Percentiles rank a stretch among this genome's conserved stretches.
Evolutionary conservation across 1,139 yeast genomes (phyloP).

Genomic region (Blastobotrys petasosporus): DNA sequence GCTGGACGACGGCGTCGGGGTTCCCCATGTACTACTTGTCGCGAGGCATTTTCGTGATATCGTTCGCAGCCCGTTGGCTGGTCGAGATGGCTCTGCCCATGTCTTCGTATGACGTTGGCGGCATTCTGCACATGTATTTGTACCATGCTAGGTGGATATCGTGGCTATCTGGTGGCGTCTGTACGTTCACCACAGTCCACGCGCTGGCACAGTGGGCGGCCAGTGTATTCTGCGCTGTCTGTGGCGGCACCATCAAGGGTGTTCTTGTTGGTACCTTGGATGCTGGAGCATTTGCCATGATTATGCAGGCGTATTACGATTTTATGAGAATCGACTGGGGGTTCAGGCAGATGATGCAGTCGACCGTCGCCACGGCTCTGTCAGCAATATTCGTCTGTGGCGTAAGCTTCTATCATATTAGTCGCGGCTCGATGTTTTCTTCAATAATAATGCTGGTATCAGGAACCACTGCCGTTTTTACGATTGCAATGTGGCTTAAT

Average conservation of each 20-base stretch:
- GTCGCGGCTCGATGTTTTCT: conserved; percentile 1
- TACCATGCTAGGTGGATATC: conserved; percentile 4
- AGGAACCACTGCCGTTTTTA: neutral
- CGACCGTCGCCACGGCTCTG: neutral
- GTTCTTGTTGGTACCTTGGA: conserved; percentile 6
- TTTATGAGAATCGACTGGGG: neutral
- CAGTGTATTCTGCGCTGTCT: conserved; percentile 5
- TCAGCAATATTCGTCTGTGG: conserved; percentile 9
- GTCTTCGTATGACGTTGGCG: conserved; percentile 1
- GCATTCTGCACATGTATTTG: conserved; percentile 1
- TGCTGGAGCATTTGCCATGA: conserved; percentile 1
- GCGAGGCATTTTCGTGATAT: conserved; percentile 1
- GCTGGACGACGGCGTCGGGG: conserved; percentile 1
- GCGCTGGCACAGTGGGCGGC: neutral
- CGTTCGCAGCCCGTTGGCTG: neutral
- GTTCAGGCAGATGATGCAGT: neutral
- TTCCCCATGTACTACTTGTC: conserved; percentile 8
- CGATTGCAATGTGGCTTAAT: neutral
- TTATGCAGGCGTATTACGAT: conserved; percentile 1
- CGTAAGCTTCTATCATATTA: neutral
- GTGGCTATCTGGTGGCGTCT: conserved; percentile 3
- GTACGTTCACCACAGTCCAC: conserved; percentile 4
- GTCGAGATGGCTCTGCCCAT: neutral
- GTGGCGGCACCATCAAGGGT: conserved; percentile 5
- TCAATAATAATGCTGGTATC: conserved; percentile 1